A percentile compares a stretch with the other conserved stretches of the same genome.
Conservation (phyloP, 2,329 filamentous ascomycete species). For the Thermoascus crustaceus region DNA sequence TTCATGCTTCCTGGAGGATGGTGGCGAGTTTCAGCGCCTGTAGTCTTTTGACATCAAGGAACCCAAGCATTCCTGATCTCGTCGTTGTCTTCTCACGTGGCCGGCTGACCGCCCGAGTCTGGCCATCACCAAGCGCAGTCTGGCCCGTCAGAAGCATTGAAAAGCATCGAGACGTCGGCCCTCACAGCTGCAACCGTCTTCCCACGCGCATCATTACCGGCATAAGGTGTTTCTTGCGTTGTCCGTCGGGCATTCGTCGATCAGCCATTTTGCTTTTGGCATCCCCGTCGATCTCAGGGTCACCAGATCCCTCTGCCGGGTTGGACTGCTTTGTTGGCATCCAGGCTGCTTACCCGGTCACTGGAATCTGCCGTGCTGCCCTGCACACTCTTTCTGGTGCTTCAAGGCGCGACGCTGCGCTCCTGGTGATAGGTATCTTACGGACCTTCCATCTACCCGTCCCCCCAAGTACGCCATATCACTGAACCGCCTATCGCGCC, state of each 20-base stretch:
- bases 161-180: background rate
- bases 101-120: conserved; percentile 2
- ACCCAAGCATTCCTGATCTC: no score
- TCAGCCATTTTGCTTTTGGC: background rate
- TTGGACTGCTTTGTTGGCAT: conserved; percentile 3
- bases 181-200: background rate
- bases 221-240: background rate
- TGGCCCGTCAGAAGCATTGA: conserved; percentile 1
- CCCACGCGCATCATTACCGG: background rate
- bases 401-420: no score
- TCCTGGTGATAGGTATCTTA: no score
- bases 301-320: background rate
- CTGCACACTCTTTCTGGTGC: background rate
- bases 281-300: conserved; percentile 1
- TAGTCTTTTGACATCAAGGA: no score
- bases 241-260: background rate
- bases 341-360: conserved; percentile 1
- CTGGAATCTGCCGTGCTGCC: background rate
- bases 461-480: background rate
- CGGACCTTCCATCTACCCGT: no score
- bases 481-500: background rate
- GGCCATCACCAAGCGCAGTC: background rate
- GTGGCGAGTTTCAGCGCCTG: no score
- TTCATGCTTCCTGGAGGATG: no score
- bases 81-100: conserved; percentile 3